phyloP scores from a whole-genome alignment of 441 rosid genomes.

The Gossypium trilobum region DNA sequence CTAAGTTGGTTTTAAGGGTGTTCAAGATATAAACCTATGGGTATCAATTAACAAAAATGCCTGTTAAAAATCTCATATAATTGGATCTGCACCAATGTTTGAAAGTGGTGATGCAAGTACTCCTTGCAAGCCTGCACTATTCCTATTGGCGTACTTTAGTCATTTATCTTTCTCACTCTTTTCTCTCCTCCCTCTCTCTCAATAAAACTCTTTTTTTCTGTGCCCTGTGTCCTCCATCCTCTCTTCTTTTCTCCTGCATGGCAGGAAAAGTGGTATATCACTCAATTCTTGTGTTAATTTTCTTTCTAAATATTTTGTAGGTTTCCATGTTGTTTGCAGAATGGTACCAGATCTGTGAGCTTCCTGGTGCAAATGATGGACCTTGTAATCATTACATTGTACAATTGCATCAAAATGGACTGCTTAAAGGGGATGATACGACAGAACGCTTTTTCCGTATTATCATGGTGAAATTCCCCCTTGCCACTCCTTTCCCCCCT shows the following conservation, averaged over 20 bases:
- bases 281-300: conserved; percentile 4
- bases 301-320: conserved; percentile 28
- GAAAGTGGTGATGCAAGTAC: conserved; percentile 1
- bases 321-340: conserved; percentile 63
- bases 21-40: background rate
- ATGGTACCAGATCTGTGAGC: conserved; percentile 86
- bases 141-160: background rate
- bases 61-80: background rate
- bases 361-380: conserved; percentile 64
- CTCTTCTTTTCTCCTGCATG: background rate
- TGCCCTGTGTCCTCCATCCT: background rate
- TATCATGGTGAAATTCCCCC: conserved; percentile 43
- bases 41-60: background rate
- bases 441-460: conserved; percentile 78
- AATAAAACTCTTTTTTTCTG: background rate
- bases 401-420: conserved; percentile 71
- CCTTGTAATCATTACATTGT: conserved; percentile 51
- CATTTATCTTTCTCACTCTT: too few species aligned
- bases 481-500: background rate
- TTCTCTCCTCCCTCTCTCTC: background rate
- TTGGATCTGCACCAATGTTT: background rate
- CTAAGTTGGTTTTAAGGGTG: background rate
- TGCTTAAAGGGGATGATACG: conserved; percentile 78
- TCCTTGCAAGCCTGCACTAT: background rate
- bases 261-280: background rate